A percentile compares a stretch with the other conserved stretches of the same genome.
These are phyloP conservation scores for Xylaria sp. DNA, from an alignment of 2,329 filamentous ascomycete genomes.

Conservation along the genomic window DNA sequence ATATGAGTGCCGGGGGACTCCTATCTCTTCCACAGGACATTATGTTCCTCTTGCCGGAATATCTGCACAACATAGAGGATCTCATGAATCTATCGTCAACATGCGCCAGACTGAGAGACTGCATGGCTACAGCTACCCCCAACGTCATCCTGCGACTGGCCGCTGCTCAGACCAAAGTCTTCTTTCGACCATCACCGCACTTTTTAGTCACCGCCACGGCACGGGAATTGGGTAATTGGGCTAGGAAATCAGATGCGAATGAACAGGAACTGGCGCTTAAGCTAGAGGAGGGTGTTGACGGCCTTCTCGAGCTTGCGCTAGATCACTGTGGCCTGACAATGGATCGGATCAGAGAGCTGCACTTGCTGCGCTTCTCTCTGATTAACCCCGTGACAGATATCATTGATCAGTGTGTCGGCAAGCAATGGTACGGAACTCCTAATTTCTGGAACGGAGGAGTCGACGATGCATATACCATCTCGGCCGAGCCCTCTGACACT, in stretches of 20 bases:
- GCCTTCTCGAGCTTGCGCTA: constrained; percentile 37
- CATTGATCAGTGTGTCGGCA: constrained; percentile 31
- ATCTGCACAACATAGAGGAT: constrained; percentile 38
- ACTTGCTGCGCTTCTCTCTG: constrained; percentile 33
- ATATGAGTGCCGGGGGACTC: constrained; percentile 8
- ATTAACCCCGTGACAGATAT: constrained; percentile 33
- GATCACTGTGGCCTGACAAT: constrained; percentile 36
- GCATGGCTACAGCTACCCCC: constrained; percentile 22
- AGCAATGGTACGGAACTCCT: constrained; percentile 8
- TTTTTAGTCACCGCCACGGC: constrained; percentile 36
- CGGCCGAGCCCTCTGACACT: constrained; percentile 12
- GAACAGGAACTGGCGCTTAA: constrained; percentile 28
- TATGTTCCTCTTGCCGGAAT: constrained; percentile 30
- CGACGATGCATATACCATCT: constrained; percentile 30
- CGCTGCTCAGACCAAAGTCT: constrained; percentile 17
- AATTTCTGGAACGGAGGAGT: constrained; percentile 19
- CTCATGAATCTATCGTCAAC: constrained; percentile 37
- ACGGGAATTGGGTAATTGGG: constrained; percentile 37
- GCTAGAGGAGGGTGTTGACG: constrained; percentile 34
- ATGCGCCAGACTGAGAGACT: constrained; percentile 27
- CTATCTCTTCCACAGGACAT: constrained; percentile 36
- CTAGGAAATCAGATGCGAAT: constrained; percentile 34
- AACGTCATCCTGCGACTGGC: constrained; percentile 35
- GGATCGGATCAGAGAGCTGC: constrained; percentile 36
- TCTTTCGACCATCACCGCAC: constrained; percentile 38